Evolutionary conservation across 2,329 filamentous ascomycete species (phyloP), one percentile per base, ranked within the genome.

Genomic region (Sordariomycetes sp.): DNA sequence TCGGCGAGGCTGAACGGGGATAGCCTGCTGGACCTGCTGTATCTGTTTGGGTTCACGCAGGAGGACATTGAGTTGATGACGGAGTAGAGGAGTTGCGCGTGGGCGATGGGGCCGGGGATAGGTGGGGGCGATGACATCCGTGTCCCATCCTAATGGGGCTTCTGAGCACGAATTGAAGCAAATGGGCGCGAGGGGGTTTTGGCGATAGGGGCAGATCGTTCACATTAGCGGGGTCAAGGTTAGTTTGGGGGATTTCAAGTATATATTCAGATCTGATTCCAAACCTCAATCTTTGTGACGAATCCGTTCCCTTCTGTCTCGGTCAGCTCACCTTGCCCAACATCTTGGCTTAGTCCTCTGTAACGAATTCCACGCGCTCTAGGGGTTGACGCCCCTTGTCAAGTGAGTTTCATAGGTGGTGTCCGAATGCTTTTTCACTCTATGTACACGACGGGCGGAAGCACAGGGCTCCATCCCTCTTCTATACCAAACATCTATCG

Each of bases 1-100:
- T 83, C 85, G 32, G 84, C 85, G 16, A 78, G 87, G 50, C 70
- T 94, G 61, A 94, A 94, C 66, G 81, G 84, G 24, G 78, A 82
- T 61, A 88, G 79, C 62, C 71, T 94, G 68, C 69, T 87, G 64
- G 88, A 93, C 68, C 71, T 94, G 62, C 72, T 92, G 55, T 87
- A 89, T 66, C 70, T 94, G 22, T 83, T 93, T 66, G 89, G 89
- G 0, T 84, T 90, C 60, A 85, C 82, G 0, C 76, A 76, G 48
- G 80, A 86, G 62, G 88, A 91, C 70, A 74, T 85, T 54, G 72
- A 76, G 40, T 67, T 72, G 62, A 68, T 85, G 58, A 68, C 71
- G 58, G 68, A 70, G 61, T 66, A 61, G 55, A n/a, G 48, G 22
- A 22, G 48, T 8, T 8, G 48, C 5, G 20, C 20, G 46, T n/a